Percentiles rank a stretch among this genome's conserved stretches.
Conservation (phyloP, 768 basidiomycete species). For the Tulasnella sp. region DNA sequence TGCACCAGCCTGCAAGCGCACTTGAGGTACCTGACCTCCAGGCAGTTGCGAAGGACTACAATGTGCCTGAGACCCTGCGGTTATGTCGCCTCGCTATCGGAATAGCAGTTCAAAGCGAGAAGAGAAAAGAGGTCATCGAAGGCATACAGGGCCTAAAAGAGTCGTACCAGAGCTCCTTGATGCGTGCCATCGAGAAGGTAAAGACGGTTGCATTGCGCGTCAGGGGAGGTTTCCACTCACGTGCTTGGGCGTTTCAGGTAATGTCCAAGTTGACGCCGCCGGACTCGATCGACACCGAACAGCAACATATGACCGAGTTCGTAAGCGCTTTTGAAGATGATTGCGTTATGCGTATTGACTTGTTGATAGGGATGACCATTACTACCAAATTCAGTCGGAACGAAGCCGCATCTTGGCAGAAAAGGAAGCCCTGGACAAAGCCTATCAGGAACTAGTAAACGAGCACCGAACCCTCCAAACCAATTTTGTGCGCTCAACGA, state of each 20-base stretch:
- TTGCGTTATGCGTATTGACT: conserved; percentile 17
- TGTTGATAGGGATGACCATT: conserved; percentile 71
- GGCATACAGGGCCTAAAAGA: conserved; percentile 83
- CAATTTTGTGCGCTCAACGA: conserved; percentile 43
- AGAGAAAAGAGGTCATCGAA: conserved; percentile 82
- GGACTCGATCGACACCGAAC: conserved; percentile 47
- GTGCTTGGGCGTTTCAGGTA: conserved; percentile 46
- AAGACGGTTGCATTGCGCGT: neutral
- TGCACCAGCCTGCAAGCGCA: conserved; percentile 64
- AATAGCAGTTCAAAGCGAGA: conserved; percentile 83
- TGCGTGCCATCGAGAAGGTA: conserved; percentile 93
- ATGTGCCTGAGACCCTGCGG: conserved; percentile 59
- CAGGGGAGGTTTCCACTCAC: neutral
- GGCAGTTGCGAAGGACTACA: conserved; percentile 73
- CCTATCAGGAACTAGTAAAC: conserved; percentile 69
- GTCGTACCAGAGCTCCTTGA: conserved; percentile 79
- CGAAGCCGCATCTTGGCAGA: conserved; percentile 71
- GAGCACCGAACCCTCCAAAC: conserved; percentile 74
- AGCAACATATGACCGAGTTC: conserved; percentile 74
- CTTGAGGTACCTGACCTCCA: conserved; percentile 88
- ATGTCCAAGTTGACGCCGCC: conserved; percentile 68
- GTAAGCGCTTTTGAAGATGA: conserved; percentile 37
- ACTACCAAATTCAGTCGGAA: conserved; percentile 79
- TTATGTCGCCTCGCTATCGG: conserved; percentile 81
- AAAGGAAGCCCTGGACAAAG: conserved; percentile 82